phyloP scores from a whole-genome alignment of 2,329 filamentous ascomycete species.

The Venturiaceae sp. region DNA sequence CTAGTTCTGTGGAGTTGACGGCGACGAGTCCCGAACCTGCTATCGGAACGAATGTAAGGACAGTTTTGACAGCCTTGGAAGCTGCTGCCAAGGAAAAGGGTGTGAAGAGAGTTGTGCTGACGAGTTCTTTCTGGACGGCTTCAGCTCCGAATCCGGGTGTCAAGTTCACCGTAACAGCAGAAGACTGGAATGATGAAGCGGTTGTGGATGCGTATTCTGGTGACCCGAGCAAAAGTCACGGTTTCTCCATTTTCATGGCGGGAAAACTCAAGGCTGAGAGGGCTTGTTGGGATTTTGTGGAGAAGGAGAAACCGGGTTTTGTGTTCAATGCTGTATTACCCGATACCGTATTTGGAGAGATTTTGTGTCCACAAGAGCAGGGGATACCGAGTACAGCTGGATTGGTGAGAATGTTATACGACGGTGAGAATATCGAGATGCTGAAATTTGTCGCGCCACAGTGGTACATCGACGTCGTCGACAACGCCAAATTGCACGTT shows the following conservation, averaged over 20 bases:
- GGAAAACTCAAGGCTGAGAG: not conserved
- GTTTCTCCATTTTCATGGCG: conserved; percentile 32
- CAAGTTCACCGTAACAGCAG: conserved; percentile 11
- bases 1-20: conserved; percentile 17
- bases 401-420: conserved; percentile 17
- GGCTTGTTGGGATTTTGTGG: not conserved
- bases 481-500: conserved; percentile 14
- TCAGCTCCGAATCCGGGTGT: not conserved
- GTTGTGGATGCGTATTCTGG: conserved; percentile 21
- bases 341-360: conserved; percentile 24
- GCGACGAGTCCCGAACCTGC: conserved; percentile 19
- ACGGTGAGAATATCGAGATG: conserved; percentile 13
- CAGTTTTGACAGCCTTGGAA: conserved; percentile 14
- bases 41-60: conserved; percentile 7
- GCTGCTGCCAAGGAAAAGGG: conserved; percentile 14
- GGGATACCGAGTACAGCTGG: conserved; percentile 14
- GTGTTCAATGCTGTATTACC: conserved; percentile 13
- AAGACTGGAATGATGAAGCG: conserved; percentile 23
- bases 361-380: conserved; percentile 25
- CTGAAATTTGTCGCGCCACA: not conserved
- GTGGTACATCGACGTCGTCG: conserved; percentile 13
- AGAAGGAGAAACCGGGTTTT: not conserved
- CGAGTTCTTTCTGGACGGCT: conserved; percentile 12
- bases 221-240: conserved; percentile 12
- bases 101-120: conserved; percentile 20